Conservation (phyloP, 2,329 filamentous ascomycete genomes). For the Ceratocystis destructans region DNA sequence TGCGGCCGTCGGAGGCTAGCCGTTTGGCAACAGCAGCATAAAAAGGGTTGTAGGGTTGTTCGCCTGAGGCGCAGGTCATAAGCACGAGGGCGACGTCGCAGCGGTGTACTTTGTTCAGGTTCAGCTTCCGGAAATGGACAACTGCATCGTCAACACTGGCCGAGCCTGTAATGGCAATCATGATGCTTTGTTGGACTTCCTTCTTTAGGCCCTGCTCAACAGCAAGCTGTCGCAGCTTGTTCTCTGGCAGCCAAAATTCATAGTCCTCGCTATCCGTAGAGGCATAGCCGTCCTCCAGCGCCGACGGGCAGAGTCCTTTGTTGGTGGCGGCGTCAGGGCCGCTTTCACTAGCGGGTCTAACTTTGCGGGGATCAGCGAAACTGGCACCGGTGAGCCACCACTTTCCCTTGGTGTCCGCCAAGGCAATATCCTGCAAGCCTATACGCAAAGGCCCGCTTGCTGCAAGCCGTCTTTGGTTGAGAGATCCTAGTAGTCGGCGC, state of each 20-base stretch:
- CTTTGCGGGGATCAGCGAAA: slow-evolving; percentile 38
- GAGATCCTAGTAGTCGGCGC: slow-evolving; percentile 70
- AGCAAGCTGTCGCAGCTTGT: slow-evolving; percentile 50
- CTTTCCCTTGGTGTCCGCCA: slow-evolving; percentile 77
- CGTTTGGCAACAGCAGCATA: slow-evolving; percentile 74
- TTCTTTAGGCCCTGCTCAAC: slow-evolving; percentile 76
- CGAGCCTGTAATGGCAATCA: slow-evolving; percentile 77
- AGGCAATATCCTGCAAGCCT: slow-evolving; percentile 65
- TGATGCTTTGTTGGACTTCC: slow-evolving; percentile 76
- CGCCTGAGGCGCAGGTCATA: slow-evolving; percentile 72
- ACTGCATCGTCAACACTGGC: slow-evolving; percentile 75
- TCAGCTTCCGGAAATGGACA: slow-evolving; percentile 63
- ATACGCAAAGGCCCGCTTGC: slow-evolving; percentile 71
- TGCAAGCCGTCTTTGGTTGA: slow-evolving; percentile 54
- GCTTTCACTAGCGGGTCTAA: slow-evolving; percentile 16
- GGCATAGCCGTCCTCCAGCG: slow-evolving; percentile 20
- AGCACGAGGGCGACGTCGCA: slow-evolving; percentile 78
- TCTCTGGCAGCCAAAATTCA: slow-evolving; percentile 47
- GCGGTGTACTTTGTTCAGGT: slow-evolving; percentile 73
- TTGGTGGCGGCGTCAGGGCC: not conserved
- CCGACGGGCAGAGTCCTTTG: not conserved
- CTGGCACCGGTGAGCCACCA: slow-evolving; percentile 99
- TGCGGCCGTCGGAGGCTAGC: slow-evolving; percentile 59
- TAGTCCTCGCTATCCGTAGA: slow-evolving; percentile 34
- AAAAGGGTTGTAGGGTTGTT: slow-evolving; percentile 79